phyloP scores from a whole-genome alignment of 352 stramenopile genomes.

The Aphanomyces stellatus region DNA sequence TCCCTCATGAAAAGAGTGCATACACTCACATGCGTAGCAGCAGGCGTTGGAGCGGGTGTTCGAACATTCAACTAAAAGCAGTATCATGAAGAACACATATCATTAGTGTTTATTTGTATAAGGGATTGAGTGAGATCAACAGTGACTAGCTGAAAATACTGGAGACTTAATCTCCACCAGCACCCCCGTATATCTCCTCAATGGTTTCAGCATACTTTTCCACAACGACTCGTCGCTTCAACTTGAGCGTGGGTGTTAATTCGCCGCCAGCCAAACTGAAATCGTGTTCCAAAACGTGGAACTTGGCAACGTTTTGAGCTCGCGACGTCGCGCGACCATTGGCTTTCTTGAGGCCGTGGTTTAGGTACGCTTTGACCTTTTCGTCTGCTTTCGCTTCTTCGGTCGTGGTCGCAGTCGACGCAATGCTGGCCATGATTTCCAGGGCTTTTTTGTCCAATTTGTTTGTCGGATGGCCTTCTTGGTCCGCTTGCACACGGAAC shows the following conservation, averaged over 20 bases:
- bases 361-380: slow-evolving; percentile 72
- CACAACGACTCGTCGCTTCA: slow-evolving; percentile 89
- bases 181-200: slow-evolving; percentile 74
- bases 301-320: slow-evolving; percentile 83
- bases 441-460: slow-evolving; percentile 66
- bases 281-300: slow-evolving; percentile 75
- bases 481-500: slow-evolving; percentile 69
- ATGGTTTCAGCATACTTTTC: slow-evolving; percentile 90
- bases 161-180: no score
- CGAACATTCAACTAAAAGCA: no score
- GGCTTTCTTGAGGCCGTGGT: slow-evolving; percentile 65
- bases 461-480: slow-evolving; percentile 73
- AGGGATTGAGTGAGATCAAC: no score
- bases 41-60: no score
- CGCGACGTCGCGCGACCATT: slow-evolving; percentile 67
- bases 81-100: no score
- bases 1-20: background rate
- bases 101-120: no score
- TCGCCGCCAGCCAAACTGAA: slow-evolving; percentile 88
- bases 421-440: slow-evolving; percentile 47
- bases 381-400: slow-evolving; percentile 53
- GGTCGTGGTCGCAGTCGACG: slow-evolving; percentile 58
- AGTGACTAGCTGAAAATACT: no score
- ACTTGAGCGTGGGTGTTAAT: slow-evolving; percentile 95
- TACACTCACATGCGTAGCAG: no score